These are phyloP conservation scores for Alternaria panax DNA, from an alignment of 2,329 filamentous ascomycete genomes.

Conservation along the genomic window DNA sequence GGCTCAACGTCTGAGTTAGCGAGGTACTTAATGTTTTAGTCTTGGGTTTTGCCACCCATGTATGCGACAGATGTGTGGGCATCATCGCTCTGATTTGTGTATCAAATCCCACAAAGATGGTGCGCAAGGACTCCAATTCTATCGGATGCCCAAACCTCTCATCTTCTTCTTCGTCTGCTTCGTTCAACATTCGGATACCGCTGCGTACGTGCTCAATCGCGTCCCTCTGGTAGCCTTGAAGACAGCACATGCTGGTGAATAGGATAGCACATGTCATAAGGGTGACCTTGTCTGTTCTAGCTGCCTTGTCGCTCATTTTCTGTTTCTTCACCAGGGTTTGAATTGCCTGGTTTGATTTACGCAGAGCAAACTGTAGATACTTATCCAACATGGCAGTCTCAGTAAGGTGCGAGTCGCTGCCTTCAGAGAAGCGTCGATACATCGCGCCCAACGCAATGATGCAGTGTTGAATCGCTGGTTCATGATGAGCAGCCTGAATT, in stretches of 20 bases:
- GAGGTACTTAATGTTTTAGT: constrained; percentile 8
- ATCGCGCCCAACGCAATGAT: constrained; percentile 42
- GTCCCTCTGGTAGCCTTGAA: constrained; percentile 41
- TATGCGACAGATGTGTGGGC: constrained; percentile 21
- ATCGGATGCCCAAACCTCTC: constrained; percentile 27
- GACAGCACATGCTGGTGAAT: constrained; percentile 42
- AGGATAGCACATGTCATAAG: constrained; percentile 43
- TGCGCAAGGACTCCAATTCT: constrained; percentile 35
- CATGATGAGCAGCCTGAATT: constrained; percentile 42
- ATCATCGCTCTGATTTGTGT: constrained; percentile 41
- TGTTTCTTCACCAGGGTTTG: constrained; percentile 28
- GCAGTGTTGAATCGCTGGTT: constrained; percentile 41
- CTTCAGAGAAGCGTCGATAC: constrained; percentile 41
- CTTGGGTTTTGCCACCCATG: constrained; percentile 36
- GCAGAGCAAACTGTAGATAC: constrained; percentile 40
- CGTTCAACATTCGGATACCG: constrained; percentile 40
- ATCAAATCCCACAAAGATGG: constrained; percentile 42
- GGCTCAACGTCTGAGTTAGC: constrained; percentile 14
- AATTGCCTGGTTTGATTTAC: constrained; percentile 43
- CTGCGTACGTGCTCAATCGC: constrained; percentile 42
- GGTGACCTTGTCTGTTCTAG: constrained; percentile 33
- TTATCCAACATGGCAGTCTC: constrained; percentile 32
- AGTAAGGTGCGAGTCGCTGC: constrained; percentile 26
- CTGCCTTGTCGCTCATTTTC: not conserved
- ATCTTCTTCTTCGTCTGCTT: constrained; percentile 29